Evolutionary conservation across 331 rosid species (phyloP).

Genomic region (Saraca asoca): DNA sequence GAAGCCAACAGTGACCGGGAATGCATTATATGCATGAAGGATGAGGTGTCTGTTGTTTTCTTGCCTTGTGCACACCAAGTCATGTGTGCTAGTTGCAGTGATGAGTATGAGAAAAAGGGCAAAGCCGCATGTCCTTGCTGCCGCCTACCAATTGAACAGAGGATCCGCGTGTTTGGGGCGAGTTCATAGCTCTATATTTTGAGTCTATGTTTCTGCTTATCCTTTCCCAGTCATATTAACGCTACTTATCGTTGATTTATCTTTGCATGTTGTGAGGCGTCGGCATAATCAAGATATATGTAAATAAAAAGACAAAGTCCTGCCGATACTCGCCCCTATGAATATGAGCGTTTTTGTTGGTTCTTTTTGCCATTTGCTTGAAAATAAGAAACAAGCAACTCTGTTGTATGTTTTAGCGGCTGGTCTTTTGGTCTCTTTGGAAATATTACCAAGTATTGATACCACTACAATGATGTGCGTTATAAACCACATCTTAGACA

Average conservation of each 20-base stretch:
- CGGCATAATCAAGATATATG: conserved; percentile 41
- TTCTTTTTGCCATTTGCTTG: conserved; percentile 19
- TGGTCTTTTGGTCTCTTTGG: neutral
- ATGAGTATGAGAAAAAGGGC: conserved; percentile 55
- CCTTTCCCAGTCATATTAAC: conserved; percentile 12
- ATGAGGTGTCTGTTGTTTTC: conserved; percentile 70
- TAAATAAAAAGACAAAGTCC: conserved; percentile 40
- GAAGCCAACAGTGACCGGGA: conserved; percentile 53
- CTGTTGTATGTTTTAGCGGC: too few relatives aligned
- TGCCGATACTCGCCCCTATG: conserved; percentile 27
- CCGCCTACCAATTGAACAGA: conserved; percentile 59
- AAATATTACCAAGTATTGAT: neutral
- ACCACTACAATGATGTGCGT: too few relatives aligned
- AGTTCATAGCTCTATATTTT: conserved; percentile 46
- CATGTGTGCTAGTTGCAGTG: conserved; percentile 61
- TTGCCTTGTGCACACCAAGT: conserved; percentile 79
- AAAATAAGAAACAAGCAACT: conserved; percentile 17
- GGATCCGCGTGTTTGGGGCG: conserved; percentile 71
- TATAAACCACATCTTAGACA: too few relatives aligned
- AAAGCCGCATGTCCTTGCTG: conserved; percentile 70
- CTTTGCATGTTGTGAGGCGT: conserved; percentile 32
- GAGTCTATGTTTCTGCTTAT: conserved; percentile 2
- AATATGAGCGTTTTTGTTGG: conserved; percentile 31
- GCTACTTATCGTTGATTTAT: conserved; percentile 27
- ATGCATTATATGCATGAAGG: conserved; percentile 63